Percentiles rank a stretch among this genome's conserved stretches.
phyloP scores from a whole-genome alignment of 495 filamentous ascomycete species.

The Amorphotheca resinae region DNA sequence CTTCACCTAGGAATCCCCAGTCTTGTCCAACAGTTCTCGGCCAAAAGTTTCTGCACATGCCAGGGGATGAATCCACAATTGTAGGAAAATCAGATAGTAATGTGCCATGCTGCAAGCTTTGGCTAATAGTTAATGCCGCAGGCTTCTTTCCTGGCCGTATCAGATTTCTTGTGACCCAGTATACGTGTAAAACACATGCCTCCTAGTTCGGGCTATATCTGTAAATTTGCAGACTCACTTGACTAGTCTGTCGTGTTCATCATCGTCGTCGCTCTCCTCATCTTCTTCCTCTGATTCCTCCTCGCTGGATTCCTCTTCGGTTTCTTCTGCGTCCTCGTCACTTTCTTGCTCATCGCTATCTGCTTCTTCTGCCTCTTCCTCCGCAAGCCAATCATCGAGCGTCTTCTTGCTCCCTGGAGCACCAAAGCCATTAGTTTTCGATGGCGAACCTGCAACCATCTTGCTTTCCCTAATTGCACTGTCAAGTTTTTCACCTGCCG shows the following conservation, averaged over 20 bases:
- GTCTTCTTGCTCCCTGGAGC: conserved; percentile 39
- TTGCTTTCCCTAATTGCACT: conserved; percentile 27
- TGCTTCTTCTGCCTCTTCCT: conserved; percentile 31
- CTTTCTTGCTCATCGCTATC: conserved; percentile 39
- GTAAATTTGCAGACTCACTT: conserved; percentile 17
- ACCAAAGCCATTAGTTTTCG: conserved; percentile 16
- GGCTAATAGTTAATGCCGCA: conserved; percentile 19
- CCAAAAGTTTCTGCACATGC: neutral
- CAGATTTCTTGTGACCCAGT: conserved; percentile 11
- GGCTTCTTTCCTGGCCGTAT: conserved; percentile 10
- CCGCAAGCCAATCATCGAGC: conserved; percentile 81
- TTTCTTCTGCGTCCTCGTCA: conserved; percentile 24
- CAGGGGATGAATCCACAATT: conserved; percentile 4
- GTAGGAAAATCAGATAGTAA: conserved; percentile 14
- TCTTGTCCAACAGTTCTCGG: neutral
- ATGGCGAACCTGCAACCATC: conserved; percentile 7
- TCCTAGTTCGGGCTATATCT: conserved; percentile 8
- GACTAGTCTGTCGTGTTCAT: conserved; percentile 35
- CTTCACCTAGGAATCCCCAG: conserved; percentile 1
- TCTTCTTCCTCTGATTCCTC: conserved; percentile 34
- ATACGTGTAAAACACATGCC: conserved; percentile 5
- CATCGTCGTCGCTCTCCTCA: conserved; percentile 29
- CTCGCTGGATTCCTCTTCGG: conserved; percentile 26
- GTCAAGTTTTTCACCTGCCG: conserved; percentile 56
- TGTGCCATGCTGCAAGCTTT: conserved; percentile 14